Evolutionary conservation across 768 basidiomycete species (phyloP), one percentile per base, ranked within the genome.

Genomic region (Naganishia friedmannii): DNA sequence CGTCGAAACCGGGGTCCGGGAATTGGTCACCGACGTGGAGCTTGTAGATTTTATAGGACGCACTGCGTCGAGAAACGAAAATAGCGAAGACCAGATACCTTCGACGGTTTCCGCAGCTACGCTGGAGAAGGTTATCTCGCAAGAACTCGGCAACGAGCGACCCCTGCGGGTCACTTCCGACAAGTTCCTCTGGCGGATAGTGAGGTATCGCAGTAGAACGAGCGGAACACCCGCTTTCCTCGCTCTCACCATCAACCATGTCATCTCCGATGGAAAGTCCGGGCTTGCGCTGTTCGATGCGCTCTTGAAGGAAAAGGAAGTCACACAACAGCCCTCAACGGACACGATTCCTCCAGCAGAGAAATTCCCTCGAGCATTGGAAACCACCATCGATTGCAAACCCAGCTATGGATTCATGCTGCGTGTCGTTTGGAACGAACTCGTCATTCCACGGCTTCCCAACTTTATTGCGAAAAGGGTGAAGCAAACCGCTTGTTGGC

Each of bases 241-340:
- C 0, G 57, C 57, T 21, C 26, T 58, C 19, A 58, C 57, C 21
- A 39, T 58, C 31, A 58, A 58, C 26, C 57, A 58, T 39, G 32
- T 58, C 57, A 39, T 58, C 57, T 58, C 57, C 34, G 57, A 58
- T 17, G 57, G 57, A 34, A 58, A 58, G 29, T 58, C 57, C 17
- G 57, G 57, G 3, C 57, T 29, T 32, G 34, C 57, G 34, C 23
- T 58, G 7, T 58, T 58, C 57, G 39, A 34, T 37, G 32, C 57
- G 21, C 57, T 58, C 17, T 28, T 58, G 13, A 10, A 7, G 4
- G 21, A 31, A 9, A 28, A 34, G 57, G 19, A 28, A 10, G 19
- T 21, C 17, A 13, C 55, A 6, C 19, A 21, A 21, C 55, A 4
- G 19, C 42, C 42, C 15, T 42, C 42, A 17, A 42, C 7, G 15